Evolutionary conservation across 139 green algal genomes (phyloP), one percentile per base, ranked within the genome.

Genomic region (Coelastrella sp.): DNA sequence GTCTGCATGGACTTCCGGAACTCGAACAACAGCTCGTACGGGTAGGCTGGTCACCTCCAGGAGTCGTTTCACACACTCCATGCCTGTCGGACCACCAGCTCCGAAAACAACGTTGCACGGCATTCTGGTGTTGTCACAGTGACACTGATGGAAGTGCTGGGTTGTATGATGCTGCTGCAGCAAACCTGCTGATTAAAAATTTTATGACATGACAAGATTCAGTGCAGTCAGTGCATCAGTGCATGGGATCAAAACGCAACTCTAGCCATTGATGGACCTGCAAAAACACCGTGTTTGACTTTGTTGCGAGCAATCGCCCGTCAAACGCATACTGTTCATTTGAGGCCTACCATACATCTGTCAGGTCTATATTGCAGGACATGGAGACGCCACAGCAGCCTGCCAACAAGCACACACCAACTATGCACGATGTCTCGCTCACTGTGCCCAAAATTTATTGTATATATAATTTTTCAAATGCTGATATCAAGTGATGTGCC

Each of bases 21-120:
- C 43, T 40, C 81, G 69, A 1, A 84, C 57, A 17, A 91, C 89
- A 0, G 87, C 84, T n/a, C 85, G 81, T 1, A 86, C 90, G 2
- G 77, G 30, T 5, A 37, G 7, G 13, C 63, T 41, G 13, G 50
- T 86, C 4, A 63, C 60, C 2, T 72, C 81, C 2, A 93, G 25
- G 13, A 95, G 41, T 1, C 85, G 71, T 27, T 91, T 87, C 19
- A 96, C 92, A 57, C 87, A 92, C 37, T 90, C 88, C 5, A 89
- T 68, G 2, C 93, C 93, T 0, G 90, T 93, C 25, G 64, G 45
- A 1, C 93, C 92, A 2, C 86, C 90, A 11, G 93, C 93, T 5
- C 93, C 93, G 2, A 96, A 62, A 2, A 96, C 93, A 0, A 88
- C 91, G 43, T 86, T 89, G 48, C 77, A 53, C 2, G 80, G 40